Conservation (phyloP, 2,329 filamentous ascomycete genomes). For the Chalara sp. region DNA sequence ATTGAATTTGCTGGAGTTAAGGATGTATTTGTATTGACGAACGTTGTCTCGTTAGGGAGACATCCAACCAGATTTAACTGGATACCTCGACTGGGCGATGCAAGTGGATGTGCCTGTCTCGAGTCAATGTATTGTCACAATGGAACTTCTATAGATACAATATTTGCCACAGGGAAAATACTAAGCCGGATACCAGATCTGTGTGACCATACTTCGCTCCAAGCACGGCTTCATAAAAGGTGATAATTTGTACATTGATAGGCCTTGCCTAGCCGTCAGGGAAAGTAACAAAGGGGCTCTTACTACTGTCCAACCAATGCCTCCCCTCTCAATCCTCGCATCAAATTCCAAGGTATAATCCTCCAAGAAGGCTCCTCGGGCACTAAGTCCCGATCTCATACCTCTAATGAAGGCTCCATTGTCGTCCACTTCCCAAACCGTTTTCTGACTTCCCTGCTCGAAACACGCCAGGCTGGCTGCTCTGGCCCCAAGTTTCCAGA, state of each 20-base stretch:
- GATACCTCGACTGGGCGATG: neutral
- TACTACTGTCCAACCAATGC: slow-evolving; percentile 32
- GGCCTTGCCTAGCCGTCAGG: neutral
- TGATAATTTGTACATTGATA: too few relatives aligned
- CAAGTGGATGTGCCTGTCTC: neutral
- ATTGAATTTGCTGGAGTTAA: slow-evolving; percentile 30
- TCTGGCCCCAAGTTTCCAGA: slow-evolving; percentile 33
- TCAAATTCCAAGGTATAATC: slow-evolving; percentile 33
- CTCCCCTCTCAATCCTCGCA: slow-evolving; percentile 31
- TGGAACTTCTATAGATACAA: too few relatives aligned
- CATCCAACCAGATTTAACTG: slow-evolving; percentile 22
- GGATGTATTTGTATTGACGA: slow-evolving; percentile 29
- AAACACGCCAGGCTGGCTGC: slow-evolving; percentile 30
- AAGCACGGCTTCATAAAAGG: too few relatives aligned
- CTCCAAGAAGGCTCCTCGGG: slow-evolving; percentile 16
- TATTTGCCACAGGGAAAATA: too few relatives aligned
- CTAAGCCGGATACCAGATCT: too few relatives aligned
- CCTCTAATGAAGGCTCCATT: slow-evolving; percentile 31
- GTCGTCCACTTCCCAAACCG: slow-evolving; percentile 29
- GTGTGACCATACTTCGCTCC: too few relatives aligned
- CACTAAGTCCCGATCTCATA: slow-evolving; percentile 25
- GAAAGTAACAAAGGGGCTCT: slow-evolving; percentile 2
- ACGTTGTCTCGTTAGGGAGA: slow-evolving; percentile 18
- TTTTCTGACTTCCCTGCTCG: slow-evolving; percentile 29
- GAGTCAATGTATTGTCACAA: neutral